phyloP scores from a whole-genome alignment of 1,284 basidiomycete genomes.

The Vanrija sp. region DNA sequence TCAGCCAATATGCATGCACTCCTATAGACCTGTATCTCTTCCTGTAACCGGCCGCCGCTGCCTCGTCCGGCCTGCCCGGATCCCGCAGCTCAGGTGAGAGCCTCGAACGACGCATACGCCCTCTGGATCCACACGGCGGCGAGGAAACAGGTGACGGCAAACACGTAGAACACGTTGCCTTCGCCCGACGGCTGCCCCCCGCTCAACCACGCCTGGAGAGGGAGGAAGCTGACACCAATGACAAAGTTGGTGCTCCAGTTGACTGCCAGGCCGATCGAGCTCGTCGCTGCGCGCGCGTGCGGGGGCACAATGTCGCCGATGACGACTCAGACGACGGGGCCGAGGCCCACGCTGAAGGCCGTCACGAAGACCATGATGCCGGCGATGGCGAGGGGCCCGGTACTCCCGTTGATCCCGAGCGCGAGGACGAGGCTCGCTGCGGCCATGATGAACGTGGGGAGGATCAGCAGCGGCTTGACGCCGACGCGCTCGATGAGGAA shows the following conservation, averaged over 20 bases:
- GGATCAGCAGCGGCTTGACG: conserved; percentile 24
- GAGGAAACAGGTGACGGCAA: conserved; percentile 22
- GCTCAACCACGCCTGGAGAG: conserved; percentile 31
- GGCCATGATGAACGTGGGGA: conserved; percentile 27
- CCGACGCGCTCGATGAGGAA: conserved; percentile 45
- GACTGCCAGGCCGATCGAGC: conserved; percentile 33
- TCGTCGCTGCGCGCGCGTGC: conserved; percentile 32
- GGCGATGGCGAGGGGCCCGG: conserved; percentile 16
- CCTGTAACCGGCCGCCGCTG: too few species aligned
- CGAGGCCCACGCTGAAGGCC: conserved; percentile 36
- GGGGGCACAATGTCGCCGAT: conserved; percentile 37
- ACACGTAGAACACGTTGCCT: conserved; percentile 40
- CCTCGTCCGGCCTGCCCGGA: too few species aligned
- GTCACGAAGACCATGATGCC: conserved; percentile 34
- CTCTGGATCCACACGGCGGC: conserved; percentile 2
- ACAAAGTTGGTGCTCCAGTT: conserved; percentile 40
- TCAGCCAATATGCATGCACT: not conserved
- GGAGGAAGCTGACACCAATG: conserved; percentile 35
- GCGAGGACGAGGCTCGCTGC: conserved; percentile 25
- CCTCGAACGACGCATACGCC: not conserved
- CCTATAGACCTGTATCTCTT: too few species aligned
- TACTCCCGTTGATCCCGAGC: conserved; percentile 30
- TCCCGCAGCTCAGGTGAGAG: not conserved
- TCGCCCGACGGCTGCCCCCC: conserved; percentile 19
- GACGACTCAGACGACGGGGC: conserved; percentile 43